phyloP scores from a whole-genome alignment of 2,329 filamentous ascomycete species.

The Knoxdaviesia capensis region DNA sequence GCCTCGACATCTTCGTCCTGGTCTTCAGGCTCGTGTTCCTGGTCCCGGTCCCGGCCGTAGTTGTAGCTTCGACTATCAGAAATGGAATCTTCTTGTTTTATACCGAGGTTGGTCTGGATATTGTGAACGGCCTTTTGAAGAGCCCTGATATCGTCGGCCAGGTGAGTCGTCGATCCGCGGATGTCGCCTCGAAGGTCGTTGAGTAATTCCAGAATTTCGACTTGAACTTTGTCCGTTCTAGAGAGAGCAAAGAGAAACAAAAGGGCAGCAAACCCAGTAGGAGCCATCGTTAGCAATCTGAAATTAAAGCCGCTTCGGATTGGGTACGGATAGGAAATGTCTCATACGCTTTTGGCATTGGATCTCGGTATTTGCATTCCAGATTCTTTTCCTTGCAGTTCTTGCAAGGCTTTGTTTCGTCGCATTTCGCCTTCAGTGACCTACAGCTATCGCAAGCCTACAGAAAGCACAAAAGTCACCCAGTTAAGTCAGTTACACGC shows the following conservation, averaged over 20 bases:
- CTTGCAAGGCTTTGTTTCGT: conserved; percentile 67
- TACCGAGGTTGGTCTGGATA: conserved; percentile 12
- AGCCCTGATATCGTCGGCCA: too few relatives aligned
- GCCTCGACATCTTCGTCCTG: conserved; percentile 29
- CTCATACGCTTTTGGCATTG: conserved; percentile 72
- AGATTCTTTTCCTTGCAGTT: conserved; percentile 76
- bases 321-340: background rate
- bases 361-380: conserved; percentile 74
- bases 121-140: conserved; percentile 15
- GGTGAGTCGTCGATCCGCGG: background rate
- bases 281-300: too few relatives aligned
- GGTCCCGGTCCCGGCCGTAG: conserved; percentile 3
- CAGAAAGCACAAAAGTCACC: conserved; percentile 4
- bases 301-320: too few relatives aligned
- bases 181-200: conserved; percentile 11
- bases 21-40: conserved; percentile 13
- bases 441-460: conserved; percentile 85
- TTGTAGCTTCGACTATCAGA: background rate
- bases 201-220: conserved; percentile 38
- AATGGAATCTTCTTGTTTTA: background rate
- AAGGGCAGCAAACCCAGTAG: background rate
- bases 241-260: background rate
- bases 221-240: conserved; percentile 38
- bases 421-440: conserved; percentile 75
- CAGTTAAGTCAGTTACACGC: too few relatives aligned